phyloP scores from a whole-genome alignment of 163 green algal genomes.

The Scenedesmus sp. region DNA sequence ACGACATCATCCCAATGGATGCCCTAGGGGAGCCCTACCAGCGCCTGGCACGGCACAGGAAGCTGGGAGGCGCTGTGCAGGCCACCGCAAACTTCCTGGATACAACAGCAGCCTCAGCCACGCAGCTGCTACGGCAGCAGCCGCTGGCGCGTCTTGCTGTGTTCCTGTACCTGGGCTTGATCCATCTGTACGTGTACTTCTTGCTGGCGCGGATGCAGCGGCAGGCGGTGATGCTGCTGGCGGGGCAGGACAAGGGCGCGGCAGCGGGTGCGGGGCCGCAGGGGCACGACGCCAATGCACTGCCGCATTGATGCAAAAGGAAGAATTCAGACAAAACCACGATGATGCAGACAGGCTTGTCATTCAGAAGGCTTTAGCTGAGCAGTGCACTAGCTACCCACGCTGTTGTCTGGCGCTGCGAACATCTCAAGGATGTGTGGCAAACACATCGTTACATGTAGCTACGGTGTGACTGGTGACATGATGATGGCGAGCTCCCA shows the following conservation, averaged over 20 bases:
- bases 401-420: too few relatives aligned
- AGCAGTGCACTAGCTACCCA: too few relatives aligned
- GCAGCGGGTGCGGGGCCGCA: neutral
- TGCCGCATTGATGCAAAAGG: neutral
- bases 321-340: too few relatives aligned
- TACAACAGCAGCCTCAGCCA: conserved; percentile 63
- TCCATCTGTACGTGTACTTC: conserved; percentile 88
- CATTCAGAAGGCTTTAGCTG: too few relatives aligned
- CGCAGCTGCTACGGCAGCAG: conserved; percentile 82
- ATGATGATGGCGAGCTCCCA: too few relatives aligned
- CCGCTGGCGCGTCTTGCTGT: conserved; percentile 78
- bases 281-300: neutral
- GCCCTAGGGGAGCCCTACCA: conserved; percentile 78
- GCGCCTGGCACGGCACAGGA: conserved; percentile 74
- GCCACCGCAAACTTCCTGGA: conserved; percentile 80
- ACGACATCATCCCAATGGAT: conserved; percentile 85
- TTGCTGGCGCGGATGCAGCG: conserved; percentile 77
- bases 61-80: conserved; percentile 75
- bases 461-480: too few relatives aligned
- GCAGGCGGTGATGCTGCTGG: conserved; percentile 47
- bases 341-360: too few relatives aligned
- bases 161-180: conserved; percentile 78
- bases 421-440: too few relatives aligned
- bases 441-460: too few relatives aligned
- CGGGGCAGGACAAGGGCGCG: neutral